Percentiles rank a stretch among this genome's conserved stretches.
phyloP scores from a whole-genome alignment of 2,329 filamentous ascomycete genomes.

The Cercospora sp. region DNA sequence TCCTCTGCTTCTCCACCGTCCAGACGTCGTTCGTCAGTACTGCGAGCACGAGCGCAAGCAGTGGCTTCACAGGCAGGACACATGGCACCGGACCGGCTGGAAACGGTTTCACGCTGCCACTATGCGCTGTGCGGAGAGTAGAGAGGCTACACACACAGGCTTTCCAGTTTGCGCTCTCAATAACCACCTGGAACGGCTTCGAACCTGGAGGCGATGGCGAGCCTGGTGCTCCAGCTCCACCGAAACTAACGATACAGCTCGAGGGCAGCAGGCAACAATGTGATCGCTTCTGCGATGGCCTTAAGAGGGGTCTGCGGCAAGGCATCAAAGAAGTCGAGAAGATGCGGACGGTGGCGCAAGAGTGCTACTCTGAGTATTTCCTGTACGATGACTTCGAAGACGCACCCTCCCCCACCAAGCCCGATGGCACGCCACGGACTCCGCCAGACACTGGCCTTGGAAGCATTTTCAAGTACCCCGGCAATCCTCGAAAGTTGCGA shows the following conservation, averaged over 20 bases:
- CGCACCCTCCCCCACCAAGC: constrained; percentile 53
- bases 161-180: constrained; percentile 86
- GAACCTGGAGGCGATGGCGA: constrained; percentile 55
- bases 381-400: constrained; percentile 39
- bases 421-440: constrained; percentile 36
- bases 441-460: constrained; percentile 92
- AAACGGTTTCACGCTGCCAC: constrained; percentile 91
- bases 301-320: constrained; percentile 85
- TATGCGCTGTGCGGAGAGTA: constrained; percentile 87
- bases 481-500: constrained; percentile 87
- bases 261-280: constrained; percentile 85
- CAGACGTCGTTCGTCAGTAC: constrained; percentile 81
- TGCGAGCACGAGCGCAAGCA: constrained; percentile 76
- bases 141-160: constrained; percentile 91
- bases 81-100: constrained; percentile 89
- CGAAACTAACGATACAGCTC: constrained; percentile 88
- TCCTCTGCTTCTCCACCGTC: constrained; percentile 94
- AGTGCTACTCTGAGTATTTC: constrained; percentile 88
- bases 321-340: constrained; percentile 86
- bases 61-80: constrained; percentile 86
- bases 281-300: constrained; percentile 91
- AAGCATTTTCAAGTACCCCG: constrained; percentile 90
- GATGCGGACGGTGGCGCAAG: constrained; percentile 73
- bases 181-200: constrained; percentile 87
- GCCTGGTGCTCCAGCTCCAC: constrained; percentile 61